Percentiles rank a stretch among this genome's conserved stretches.
Conservation (phyloP, 2,329 filamentous ascomycete genomes). For the Trichoderma harzianum region DNA sequence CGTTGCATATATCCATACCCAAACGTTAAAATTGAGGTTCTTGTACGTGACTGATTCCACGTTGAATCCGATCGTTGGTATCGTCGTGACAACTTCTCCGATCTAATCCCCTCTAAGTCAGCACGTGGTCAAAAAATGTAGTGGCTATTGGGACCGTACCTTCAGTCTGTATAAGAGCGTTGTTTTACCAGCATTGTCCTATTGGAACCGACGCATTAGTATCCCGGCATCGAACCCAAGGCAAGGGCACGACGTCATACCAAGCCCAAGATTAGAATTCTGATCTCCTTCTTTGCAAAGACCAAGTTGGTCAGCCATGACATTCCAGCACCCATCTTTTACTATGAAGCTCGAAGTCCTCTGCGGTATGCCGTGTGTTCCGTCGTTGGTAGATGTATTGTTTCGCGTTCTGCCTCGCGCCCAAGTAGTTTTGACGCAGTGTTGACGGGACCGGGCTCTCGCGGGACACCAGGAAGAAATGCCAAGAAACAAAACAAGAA, state of each 20-base stretch:
- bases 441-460: background rate
- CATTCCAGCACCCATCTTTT: slow-evolving; percentile 61
- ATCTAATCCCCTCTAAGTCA: slow-evolving; percentile 57
- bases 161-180: slow-evolving; percentile 94
- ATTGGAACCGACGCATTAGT: slow-evolving; percentile 37
- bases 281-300: slow-evolving; percentile 95
- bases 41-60: slow-evolving; percentile 98
- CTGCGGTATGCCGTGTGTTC: background rate
- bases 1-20: slow-evolving; percentile 56
- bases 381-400: background rate
- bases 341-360: background rate
- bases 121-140: background rate
- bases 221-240: background rate
- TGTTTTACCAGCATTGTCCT: slow-evolving; percentile 99
- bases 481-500: background rate
- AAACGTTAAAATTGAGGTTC: slow-evolving; percentile 98
- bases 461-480: background rate
- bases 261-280: slow-evolving; percentile 90
- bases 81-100: slow-evolving; percentile 97
- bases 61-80: slow-evolving; percentile 99
- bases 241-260: slow-evolving; percentile 50
- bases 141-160: slow-evolving; percentile 45
- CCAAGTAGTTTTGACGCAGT: background rate
- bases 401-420: background rate
- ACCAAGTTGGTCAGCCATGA: slow-evolving; percentile 70